Base-by-base conservation (phyloP, 805 yeast species). In the Suhomyces pyralidae region DNA sequence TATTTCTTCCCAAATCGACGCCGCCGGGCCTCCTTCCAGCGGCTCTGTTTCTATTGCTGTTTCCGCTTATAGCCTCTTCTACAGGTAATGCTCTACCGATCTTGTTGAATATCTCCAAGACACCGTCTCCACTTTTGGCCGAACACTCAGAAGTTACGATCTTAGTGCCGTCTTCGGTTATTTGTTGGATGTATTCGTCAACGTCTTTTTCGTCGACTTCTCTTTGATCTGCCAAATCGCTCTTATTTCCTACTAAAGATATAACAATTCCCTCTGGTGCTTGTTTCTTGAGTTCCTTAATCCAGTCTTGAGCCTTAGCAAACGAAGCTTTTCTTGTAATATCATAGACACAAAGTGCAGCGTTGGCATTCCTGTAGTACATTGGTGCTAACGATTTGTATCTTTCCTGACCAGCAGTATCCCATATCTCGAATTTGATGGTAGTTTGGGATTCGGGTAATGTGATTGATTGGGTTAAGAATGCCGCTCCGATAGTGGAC, bases 401-500 rank as follows among this genome's bases (percentile, higher is more conserved):
- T 51, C 96, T 71, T 61, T 88, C 94, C 66, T 88, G 94, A 6
- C 96, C 94, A 0, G 93, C 92, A 2, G 93, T 87, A 64, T 88
- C 96, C 96, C 94, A 88, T 49, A 88, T 86, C 63, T 88, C 94
- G 58, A 86, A 81, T 65, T 86, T 86, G 43, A 87, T 80, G 1
- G 83, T 81, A 47, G 74, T 70, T 14, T 81, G 79, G 30, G 64
- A 59, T 34, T 74, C 81, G 50, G 80, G 81, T n/a, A 82, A 63
- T 17, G 80, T 78, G 45, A 86, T 80, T 2, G 84, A 76, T 63
- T 85, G 91, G 1, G 93, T 86, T 49, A 86, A 73, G 66, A 87
- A 88, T 2, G 94, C 96, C 1, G 96, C 96, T 1, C 96, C 94
- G 51, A 88, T 88, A 1, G 96, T 88, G 22, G 92, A 86, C 67